A percentile compares a stretch with the other conserved stretches of the same genome.
Conservation (phyloP, 306 rosid species). For the Datisca glomerata region DNA sequence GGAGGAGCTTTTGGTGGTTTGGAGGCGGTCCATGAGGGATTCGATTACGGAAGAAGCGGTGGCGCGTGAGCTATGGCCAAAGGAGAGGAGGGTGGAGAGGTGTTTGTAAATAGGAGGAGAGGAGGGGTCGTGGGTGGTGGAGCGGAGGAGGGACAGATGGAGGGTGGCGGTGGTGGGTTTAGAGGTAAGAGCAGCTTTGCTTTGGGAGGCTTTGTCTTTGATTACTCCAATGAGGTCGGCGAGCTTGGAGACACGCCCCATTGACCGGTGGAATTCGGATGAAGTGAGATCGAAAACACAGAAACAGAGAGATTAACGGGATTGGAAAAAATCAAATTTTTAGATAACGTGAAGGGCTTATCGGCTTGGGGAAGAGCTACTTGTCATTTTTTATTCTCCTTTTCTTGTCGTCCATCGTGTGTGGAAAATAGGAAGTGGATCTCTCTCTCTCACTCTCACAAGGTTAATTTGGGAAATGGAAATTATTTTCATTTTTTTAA, state of each 20-base stretch:
- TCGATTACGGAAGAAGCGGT: constrained; percentile 57
- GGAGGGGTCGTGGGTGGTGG: constrained; percentile 63
- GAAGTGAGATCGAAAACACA: too few relatives aligned
- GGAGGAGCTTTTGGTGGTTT: constrained; percentile 51
- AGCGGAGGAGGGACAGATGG: constrained; percentile 47
- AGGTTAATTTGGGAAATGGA: too few relatives aligned
- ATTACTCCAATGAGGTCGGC: constrained; percentile 40
- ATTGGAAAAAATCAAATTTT: too few relatives aligned
- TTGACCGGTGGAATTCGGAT: too few relatives aligned
- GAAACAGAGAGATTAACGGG: too few relatives aligned
- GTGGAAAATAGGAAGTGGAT: too few relatives aligned
- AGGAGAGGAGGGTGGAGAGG: constrained; percentile 46
- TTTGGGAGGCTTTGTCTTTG: constrained; percentile 79
- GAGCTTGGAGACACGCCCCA: constrained; percentile 29
- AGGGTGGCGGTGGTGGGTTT: constrained; percentile 33
- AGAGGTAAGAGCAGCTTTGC: constrained; percentile 60
- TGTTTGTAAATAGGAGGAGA: constrained; percentile 42
- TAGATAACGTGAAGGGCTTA: too few relatives aligned
- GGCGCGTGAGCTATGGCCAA: constrained; percentile 65
- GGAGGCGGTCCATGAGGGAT: constrained; percentile 72
- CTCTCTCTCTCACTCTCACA: too few relatives aligned
- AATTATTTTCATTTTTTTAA: too few relatives aligned
- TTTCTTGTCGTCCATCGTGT: too few relatives aligned
- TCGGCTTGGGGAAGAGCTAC: too few relatives aligned
- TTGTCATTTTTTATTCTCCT: too few relatives aligned